Evolutionary conservation across 2,329 filamentous ascomycete genomes (phyloP).

Genomic region (Berkeleyomyces rouxiae): DNA sequence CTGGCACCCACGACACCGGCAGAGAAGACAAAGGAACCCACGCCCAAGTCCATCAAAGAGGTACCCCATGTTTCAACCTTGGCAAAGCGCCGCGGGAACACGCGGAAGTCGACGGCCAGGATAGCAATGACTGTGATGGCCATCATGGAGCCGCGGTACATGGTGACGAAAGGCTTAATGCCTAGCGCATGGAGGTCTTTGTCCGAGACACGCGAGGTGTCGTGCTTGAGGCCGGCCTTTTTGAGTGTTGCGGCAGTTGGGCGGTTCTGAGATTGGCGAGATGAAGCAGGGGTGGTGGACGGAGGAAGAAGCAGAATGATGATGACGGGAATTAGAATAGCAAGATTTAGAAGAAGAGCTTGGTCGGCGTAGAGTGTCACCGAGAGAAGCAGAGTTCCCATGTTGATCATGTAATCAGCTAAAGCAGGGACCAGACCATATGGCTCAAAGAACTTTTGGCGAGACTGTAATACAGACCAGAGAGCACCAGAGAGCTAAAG

Average conservation of each 20-base stretch:
- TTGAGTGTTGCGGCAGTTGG: slow-evolving; percentile 22
- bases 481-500: slow-evolving; percentile 60
- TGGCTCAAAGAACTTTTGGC: slow-evolving; percentile 66
- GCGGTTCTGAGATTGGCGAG: slow-evolving; percentile 4
- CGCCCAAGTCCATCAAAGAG: slow-evolving; percentile 95
- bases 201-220: slow-evolving; percentile 12
- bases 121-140: slow-evolving; percentile 79
- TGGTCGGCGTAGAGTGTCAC: slow-evolving; percentile 68
- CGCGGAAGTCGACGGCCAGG: slow-evolving; percentile 84
- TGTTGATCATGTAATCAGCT: slow-evolving; percentile 78
- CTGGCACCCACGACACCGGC: slow-evolving; percentile 81
- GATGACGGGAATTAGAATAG: slow-evolving; percentile 54
- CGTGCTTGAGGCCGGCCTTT: slow-evolving; percentile 23
- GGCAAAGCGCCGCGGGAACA: slow-evolving; percentile 87
- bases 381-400: slow-evolving; percentile 64
- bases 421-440: slow-evolving; percentile 51
- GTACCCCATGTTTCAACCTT: slow-evolving; percentile 99
- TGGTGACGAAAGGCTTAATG: slow-evolving; percentile 80
- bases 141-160: slow-evolving; percentile 83
- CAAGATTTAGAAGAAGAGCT: slow-evolving; percentile 49
- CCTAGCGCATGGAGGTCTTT: slow-evolving; percentile 35
- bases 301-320: slow-evolving; percentile 33
- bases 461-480: slow-evolving; percentile 77
- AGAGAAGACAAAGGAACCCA: slow-evolving; percentile 94
- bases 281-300: slow-evolving; percentile 23